Base-by-base conservation (phyloP, 805 yeast genomes). In the Suhomyces sp. region DNA sequence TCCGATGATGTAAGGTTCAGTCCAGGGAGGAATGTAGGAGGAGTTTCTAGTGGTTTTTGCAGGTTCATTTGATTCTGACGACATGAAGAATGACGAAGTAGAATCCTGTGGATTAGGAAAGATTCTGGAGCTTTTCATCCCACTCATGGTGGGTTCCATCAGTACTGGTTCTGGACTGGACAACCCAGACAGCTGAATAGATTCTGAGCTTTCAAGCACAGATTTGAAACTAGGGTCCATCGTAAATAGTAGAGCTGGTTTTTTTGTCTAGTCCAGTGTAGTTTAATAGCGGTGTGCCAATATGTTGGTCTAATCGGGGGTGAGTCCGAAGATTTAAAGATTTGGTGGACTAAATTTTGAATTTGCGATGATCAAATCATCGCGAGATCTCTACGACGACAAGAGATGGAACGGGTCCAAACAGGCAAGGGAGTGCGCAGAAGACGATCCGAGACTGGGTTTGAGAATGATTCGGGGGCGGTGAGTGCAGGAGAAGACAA, bases 1-100 rank as follows among this genome's bases (percentile, higher is more conserved):
- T 0, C 86, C 86, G 39, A 76, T 81, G 7, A 69, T 79, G 24
- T 72, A 76, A 12, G 73, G 75, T 69, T 57, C 75, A 53, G 64
- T 69, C 82, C 65, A 76, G 43, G 74, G 78, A 21, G 73, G 81
- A 48, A 71, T 69, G 53, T 71, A 71, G 12, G 63, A 44, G 6
- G 60, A 61, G 25, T 57, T 52, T 44, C 24, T 7, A 2, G 43
- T 3, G 39, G 43, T 24, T 9, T 47, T 25, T 3, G 41, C 22
- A 2, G 37, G 24, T 7, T 17, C 12, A 3, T 20, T 22, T 20
- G 44, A 13, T n/a, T 41, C 44, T 7, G 48, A 15, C 13, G 54
- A 47, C 46, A 20, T 65, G 47, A 68, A 65, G 46, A 68, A 68
- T 2, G 72, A 67, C 21, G 60, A 52, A 2, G 72, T 66, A 17